Base-by-base conservation (phyloP, 1,284 basidiomycete species). In the Takashimella koratensis region DNA sequence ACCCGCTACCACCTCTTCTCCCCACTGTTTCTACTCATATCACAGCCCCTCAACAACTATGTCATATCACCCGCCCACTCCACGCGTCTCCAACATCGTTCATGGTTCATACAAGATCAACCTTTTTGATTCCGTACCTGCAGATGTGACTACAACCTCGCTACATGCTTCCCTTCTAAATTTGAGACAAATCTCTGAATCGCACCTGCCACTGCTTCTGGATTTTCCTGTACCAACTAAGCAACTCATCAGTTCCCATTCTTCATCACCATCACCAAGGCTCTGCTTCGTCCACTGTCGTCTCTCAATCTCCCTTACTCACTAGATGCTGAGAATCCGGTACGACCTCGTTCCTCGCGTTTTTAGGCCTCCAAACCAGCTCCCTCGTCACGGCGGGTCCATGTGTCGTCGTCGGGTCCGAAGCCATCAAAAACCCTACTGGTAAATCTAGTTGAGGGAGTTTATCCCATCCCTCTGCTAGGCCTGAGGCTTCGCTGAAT, bases 181-280 rank as follows among this genome's bases (percentile, higher is more conserved):
- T 60, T 59, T 5, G 59, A 53, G n/a, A 71, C 22, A 47, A 70
- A 70, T 5, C 69, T 51, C 47, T 57, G 58, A 3, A 73, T 39
- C 4, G 64, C 64, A n/a, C 65, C 56, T 5, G 67, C 70, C 2
- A 68, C 30, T 23, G 59, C 59, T 5, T 60, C 59, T 0, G 72
- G 72, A 16, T 59, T 57, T 56, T 74, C 72, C 49, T 74, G 72
- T 0, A 65, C 59, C 12, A 71, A 52, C 63, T 64, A n/a, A n/a
- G 8, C 42, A 43, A 21, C 42, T 5, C 20, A 5, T n/a, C n/a
- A n/a, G n/a, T n/a, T n/a, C n/a, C n/a, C n/a, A n/a, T n/a, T n/a
- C n/a, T n/a, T n/a, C n/a, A n/a, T n/a, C 8, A 57, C 25, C 45
- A 51, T 21, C 43, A 12, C 2, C 5, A 20, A 21, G 11, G 8